Evolutionary conservation across 768 basidiomycete species (phyloP).

Genomic region (Tulasnella sp.): DNA sequence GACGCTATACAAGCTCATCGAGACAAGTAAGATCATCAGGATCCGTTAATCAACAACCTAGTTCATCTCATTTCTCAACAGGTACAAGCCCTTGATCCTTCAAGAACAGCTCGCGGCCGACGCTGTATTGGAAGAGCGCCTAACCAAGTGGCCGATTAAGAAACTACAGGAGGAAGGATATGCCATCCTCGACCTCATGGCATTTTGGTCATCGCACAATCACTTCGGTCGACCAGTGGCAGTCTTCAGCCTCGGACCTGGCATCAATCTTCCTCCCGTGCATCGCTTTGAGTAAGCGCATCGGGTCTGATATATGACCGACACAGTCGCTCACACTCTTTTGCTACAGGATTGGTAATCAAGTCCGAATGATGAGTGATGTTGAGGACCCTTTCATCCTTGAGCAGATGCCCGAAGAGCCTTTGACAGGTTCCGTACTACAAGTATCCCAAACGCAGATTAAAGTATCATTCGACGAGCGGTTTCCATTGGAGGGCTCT

Average conservation of each 20-base stretch:
- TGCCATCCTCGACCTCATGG: conserved; percentile 50
- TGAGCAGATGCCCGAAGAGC: conserved; percentile 47
- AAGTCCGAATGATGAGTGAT: conserved; percentile 29
- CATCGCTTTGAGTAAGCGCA: conserved; percentile 57
- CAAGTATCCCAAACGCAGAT: conserved; percentile 41
- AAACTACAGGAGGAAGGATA: conserved; percentile 61
- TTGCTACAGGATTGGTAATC: conserved; percentile 50
- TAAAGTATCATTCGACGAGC: conserved; percentile 45
- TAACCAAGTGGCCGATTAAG: conserved; percentile 53
- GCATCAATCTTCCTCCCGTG: conserved; percentile 46
- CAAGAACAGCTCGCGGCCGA: conserved; percentile 58
- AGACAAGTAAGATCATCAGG: no score
- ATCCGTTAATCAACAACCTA: no score
- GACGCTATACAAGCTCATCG: no score
- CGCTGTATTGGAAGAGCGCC: conserved; percentile 45
- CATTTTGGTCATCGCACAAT: conserved; percentile 56
- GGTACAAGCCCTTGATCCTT: conserved; percentile 38
- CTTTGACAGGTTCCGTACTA: conserved; percentile 46
- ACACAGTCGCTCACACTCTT: not conserved
- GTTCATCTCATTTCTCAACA: conserved; percentile 24
- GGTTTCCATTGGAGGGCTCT: conserved; percentile 34
- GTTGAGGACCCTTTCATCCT: conserved; percentile 27
- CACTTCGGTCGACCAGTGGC: conserved; percentile 57
- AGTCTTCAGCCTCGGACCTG: conserved; percentile 52
- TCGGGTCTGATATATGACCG: not conserved